Base-by-base conservation (phyloP, 164 flowering plant genomes). In the Sextonia rubra region DNA sequence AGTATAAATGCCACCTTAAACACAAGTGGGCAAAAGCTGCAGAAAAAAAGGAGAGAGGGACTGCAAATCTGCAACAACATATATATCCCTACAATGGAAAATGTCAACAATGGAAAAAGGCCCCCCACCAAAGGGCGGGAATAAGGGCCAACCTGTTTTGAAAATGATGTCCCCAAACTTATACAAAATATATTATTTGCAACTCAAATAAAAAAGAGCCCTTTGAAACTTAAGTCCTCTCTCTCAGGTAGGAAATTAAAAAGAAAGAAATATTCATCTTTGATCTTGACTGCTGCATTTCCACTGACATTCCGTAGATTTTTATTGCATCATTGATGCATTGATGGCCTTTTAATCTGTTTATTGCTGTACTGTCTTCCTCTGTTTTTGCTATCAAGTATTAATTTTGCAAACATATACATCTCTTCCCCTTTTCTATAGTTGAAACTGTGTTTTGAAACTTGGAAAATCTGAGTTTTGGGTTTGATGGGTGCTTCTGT, bases 121-220 rank as follows among this genome's bases (percentile, higher is more conserved):
- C 32, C 67, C 67, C 44, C 24, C 62, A 37, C 60, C 64, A 44
- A 67, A 68, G 77, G 77, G 85, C 85, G 82, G 82, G 81, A 82
- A 80, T 65, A 25, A 71, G 32, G 64, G 66, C 11, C 12, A 65
- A 12, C 66, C 47, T 24, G 66, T 74, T 82, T 82, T 79, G 78
- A 79, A 79, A 77, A 69, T 61, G 73, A 68, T 56, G 67, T 62
- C 29, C 63, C 55, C 64, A 55, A 32, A 2, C 1, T 30, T 25
- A 60, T 8, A 12, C 17, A 8, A 14, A 26, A 12, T 24, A 26
- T 64, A 26, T 15, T 25, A 12, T 29, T 24, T 12, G 8, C 4
- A 64, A 0, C 12, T 27, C 12, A 69, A 44, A 76, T 56, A 47
- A 48, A 32, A 32, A 60, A 69, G 44, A 66, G 72, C 71, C 63